Conservation (phyloP, 352 stramenopile genomes). For the Globisporangium paroecandrum region DNA sequence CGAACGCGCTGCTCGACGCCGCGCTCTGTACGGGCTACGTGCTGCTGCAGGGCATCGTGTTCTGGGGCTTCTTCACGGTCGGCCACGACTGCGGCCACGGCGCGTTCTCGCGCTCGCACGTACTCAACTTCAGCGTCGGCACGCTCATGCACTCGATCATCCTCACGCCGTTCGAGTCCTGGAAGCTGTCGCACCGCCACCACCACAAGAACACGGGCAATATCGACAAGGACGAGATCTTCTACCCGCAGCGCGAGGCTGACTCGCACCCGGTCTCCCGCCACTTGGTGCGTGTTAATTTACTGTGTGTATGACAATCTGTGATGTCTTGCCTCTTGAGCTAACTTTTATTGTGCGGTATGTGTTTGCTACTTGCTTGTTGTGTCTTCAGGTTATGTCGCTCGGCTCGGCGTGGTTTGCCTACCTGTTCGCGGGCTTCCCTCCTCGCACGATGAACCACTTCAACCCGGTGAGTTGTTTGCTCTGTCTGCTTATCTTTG, state of each 20-base stretch:
- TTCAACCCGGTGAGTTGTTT: slow-evolving; percentile 57
- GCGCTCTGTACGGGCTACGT: slow-evolving; percentile 55
- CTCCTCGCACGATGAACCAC: slow-evolving; percentile 74
- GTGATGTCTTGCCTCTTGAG: background rate
- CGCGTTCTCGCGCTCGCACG: slow-evolving; percentile 74
- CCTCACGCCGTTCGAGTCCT: slow-evolving; percentile 75
- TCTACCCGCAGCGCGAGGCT: slow-evolving; percentile 68
- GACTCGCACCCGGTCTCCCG: slow-evolving; percentile 50
- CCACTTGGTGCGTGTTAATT: slow-evolving; percentile 28
- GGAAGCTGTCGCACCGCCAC: slow-evolving; percentile 78
- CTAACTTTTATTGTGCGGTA: background rate
- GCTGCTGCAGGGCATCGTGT: slow-evolving; percentile 70
- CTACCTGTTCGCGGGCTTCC: slow-evolving; percentile 73
- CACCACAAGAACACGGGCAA: slow-evolving; percentile 89
- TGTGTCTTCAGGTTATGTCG: slow-evolving; percentile 14
- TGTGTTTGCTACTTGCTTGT: background rate
- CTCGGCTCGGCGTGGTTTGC: slow-evolving; percentile 69
- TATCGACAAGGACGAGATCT: slow-evolving; percentile 82
- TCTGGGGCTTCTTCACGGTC: slow-evolving; percentile 85
- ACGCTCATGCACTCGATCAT: slow-evolving; percentile 79
- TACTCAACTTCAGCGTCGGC: slow-evolving; percentile 75
- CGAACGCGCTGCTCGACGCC: slow-evolving; percentile 32
- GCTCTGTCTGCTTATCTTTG: background rate
- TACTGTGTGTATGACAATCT: background rate
- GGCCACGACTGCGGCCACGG: slow-evolving; percentile 79